A percentile compares a stretch with the other conserved stretches of the same genome.
Conservation (phyloP, 495 filamentous ascomycete genomes). For the Niebla homalea region DNA sequence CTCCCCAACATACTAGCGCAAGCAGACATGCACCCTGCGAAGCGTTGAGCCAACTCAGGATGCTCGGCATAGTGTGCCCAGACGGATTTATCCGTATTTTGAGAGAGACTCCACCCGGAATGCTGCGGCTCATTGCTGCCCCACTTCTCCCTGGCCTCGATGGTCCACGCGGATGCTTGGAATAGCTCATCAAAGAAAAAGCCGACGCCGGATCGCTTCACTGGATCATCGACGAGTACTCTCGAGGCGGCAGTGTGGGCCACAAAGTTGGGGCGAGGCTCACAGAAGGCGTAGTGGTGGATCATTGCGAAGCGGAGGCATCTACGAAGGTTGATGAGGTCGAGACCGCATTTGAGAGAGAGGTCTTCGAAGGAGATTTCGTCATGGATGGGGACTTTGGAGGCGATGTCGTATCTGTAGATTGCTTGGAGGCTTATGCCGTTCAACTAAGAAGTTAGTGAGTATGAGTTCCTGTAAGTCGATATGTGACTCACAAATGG, state of each 20-base stretch:
- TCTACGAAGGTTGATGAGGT: slow-evolving; percentile 10
- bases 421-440: slow-evolving; percentile 13
- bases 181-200: neutral
- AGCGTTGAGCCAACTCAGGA: slow-evolving; percentile 30
- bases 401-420: slow-evolving; percentile 21
- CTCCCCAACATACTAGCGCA: neutral
- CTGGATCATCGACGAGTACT: slow-evolving; percentile 17
- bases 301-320: slow-evolving; percentile 17
- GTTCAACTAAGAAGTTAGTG: neutral
- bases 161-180: neutral
- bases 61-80: slow-evolving; percentile 26
- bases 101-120: slow-evolving; percentile 19
- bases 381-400: slow-evolving; percentile 17
- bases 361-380: slow-evolving; percentile 33
- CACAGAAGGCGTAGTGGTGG: slow-evolving; percentile 38
- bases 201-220: neutral
- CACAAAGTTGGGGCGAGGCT: slow-evolving; percentile 34
- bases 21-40: slow-evolving; percentile 38
- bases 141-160: neutral
- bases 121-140: too few species aligned
- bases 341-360: slow-evolving; percentile 22
- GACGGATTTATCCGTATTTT: slow-evolving; percentile 33
- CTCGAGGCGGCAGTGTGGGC: slow-evolving; percentile 39
- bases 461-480: neutral
- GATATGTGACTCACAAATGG: neutral